Evolutionary conservation across 352 stramenopile species (phyloP).

Genomic region (Pythium phragmitis): DNA sequence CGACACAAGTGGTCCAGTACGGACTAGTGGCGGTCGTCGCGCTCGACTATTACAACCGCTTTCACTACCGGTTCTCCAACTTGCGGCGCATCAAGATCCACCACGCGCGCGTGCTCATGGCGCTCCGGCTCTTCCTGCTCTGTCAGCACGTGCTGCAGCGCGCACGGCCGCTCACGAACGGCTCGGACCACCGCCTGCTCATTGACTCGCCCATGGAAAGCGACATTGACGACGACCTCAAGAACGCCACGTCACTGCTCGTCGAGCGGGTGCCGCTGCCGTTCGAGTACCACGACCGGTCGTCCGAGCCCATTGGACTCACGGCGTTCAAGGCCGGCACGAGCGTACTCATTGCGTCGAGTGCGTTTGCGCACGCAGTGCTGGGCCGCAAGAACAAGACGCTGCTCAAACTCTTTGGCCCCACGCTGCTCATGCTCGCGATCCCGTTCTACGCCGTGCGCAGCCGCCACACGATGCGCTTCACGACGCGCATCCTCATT

Average conservation of each 20-base stretch:
- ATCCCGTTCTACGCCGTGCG: slow-evolving; percentile 86
- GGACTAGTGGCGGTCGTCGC: slow-evolving; percentile 46
- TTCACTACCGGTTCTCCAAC: slow-evolving; percentile 82
- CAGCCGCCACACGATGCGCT: slow-evolving; percentile 63
- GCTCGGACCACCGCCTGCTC: slow-evolving; percentile 70
- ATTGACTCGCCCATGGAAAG: slow-evolving; percentile 84
- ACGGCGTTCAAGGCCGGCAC: slow-evolving; percentile 84
- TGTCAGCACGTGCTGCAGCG: slow-evolving; percentile 84
- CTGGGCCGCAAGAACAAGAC: slow-evolving; percentile 61
- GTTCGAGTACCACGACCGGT: slow-evolving; percentile 83
- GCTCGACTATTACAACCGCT: slow-evolving; percentile 77
- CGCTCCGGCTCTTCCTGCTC: slow-evolving; percentile 74
- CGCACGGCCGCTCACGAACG: slow-evolving; percentile 63
- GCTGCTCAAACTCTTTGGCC: slow-evolving; percentile 58
- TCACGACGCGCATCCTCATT: slow-evolving; percentile 78
- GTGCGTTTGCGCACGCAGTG: slow-evolving; percentile 74
- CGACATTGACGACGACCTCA: slow-evolving; percentile 87
- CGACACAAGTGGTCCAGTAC: slow-evolving; percentile 61
- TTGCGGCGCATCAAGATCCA: slow-evolving; percentile 84
- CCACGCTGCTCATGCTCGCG: slow-evolving; percentile 55
- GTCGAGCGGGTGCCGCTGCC: slow-evolving; percentile 80
- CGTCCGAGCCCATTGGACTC: slow-evolving; percentile 74
- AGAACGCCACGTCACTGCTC: slow-evolving; percentile 78
- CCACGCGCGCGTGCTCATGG: slow-evolving; percentile 83
- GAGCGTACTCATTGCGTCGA: slow-evolving; percentile 75